These are phyloP conservation scores for Podosphaera xanthii DNA, from an alignment of 2,329 filamentous ascomycete genomes.

Conservation along the genomic window DNA sequence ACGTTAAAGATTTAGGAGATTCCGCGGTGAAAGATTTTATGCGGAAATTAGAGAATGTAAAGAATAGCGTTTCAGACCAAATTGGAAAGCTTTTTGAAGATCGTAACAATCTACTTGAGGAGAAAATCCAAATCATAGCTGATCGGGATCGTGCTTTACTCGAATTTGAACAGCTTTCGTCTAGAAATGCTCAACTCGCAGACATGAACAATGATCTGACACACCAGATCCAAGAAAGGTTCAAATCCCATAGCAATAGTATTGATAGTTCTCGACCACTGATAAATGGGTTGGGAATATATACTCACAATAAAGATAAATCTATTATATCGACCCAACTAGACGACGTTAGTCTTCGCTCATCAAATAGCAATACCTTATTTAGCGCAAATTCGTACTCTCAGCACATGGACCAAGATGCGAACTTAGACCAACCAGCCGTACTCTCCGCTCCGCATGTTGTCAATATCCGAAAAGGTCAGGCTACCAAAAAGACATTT, in stretches of 20 bases:
- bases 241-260: conserved; percentile 51
- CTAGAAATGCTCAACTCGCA: conserved; percentile 80
- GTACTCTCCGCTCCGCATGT: conserved; percentile 47
- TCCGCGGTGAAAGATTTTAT: conserved; percentile 82
- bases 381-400: conserved; percentile 13
- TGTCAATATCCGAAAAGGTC: conserved; percentile 82
- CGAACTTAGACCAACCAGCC: conserved; percentile 14
- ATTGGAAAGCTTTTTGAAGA: conserved; percentile 43
- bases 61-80: conserved; percentile 30
- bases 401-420: conserved; percentile 16
- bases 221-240: conserved; percentile 78
- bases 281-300: conserved; percentile 41
- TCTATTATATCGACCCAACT: conserved; percentile 16
- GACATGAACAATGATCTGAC: conserved; percentile 92
- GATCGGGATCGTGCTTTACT: conserved; percentile 84
- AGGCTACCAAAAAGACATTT: conserved; percentile 53
- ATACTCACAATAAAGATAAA: conserved; percentile 28
- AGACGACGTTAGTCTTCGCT: conserved; percentile 18
- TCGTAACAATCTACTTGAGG: conserved; percentile 61
- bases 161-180: conserved; percentile 85
- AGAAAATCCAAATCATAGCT: conserved; percentile 59
- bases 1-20: conserved; percentile 64
- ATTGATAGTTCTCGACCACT: conserved; percentile 20
- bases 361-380: conserved; percentile 19
- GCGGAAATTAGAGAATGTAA: conserved; percentile 42